Evolutionary conservation across 371 early-diverging fungal genomes (phyloP).

Genomic region (Mortierella sp.): DNA sequence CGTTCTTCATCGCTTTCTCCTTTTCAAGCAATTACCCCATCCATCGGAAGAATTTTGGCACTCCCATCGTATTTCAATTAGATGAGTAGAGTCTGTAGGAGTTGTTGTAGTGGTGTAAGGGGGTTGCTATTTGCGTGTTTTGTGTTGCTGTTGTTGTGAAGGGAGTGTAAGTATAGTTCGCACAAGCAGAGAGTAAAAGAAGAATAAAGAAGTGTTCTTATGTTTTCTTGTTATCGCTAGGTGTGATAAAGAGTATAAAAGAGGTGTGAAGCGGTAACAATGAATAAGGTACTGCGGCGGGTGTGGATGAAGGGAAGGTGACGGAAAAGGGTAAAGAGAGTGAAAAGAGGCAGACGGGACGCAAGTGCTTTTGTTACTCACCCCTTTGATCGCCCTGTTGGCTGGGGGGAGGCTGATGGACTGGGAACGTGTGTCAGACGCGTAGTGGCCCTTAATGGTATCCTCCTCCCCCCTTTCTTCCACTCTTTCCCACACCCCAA

Average conservation of each 20-base stretch:
- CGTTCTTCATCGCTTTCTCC: neutral
- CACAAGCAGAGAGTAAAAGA: neutral
- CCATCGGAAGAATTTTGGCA: slow-evolving; percentile 89
- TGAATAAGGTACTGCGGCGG: neutral
- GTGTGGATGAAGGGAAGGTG: slow-evolving; percentile 1
- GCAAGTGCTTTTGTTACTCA: neutral
- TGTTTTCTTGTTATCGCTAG: neutral
- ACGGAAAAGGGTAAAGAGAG: neutral
- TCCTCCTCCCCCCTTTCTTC: neutral
- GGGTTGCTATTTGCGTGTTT: neutral
- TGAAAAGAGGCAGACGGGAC: neutral
- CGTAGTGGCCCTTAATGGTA: neutral
- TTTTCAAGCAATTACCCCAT: slow-evolving; percentile 61
- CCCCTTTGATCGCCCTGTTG: neutral
- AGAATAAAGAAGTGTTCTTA: neutral
- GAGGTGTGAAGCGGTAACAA: neutral
- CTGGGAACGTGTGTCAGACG: neutral
- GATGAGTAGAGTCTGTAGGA: neutral
- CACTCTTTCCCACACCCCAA: neutral
- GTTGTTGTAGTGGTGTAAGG: neutral
- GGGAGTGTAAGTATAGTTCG: neutral
- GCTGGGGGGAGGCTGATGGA: neutral
- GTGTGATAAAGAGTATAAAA: neutral
- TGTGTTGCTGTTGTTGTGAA: neutral
- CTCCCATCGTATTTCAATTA: slow-evolving; percentile 63